Evolutionary conservation across 2,329 filamentous ascomycete genomes (phyloP).

Genomic region (Penicillium aurantiogriseum): DNA sequence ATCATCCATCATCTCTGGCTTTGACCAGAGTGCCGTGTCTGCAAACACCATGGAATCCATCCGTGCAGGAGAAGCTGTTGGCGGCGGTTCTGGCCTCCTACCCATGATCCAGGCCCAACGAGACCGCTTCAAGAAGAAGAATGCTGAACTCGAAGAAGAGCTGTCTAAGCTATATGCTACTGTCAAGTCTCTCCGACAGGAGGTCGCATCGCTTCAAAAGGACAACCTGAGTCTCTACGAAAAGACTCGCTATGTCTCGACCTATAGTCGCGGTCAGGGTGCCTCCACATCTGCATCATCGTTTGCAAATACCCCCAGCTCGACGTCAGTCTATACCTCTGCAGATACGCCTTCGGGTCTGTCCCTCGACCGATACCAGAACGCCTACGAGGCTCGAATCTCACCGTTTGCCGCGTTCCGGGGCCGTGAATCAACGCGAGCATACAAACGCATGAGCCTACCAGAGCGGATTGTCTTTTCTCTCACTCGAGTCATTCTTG

Average conservation of each 20-base stretch:
- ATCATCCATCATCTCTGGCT: conserved; percentile 97
- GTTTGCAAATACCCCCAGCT: conserved; percentile 67
- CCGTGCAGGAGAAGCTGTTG: conserved; percentile 65
- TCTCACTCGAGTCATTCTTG: conserved; percentile 84
- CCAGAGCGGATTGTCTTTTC: conserved; percentile 89
- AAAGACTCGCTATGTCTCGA: conserved; percentile 94
- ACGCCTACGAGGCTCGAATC: conserved; percentile 91
- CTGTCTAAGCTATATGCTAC: conserved; percentile 78
- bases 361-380: conserved; percentile 78
- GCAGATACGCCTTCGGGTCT: conserved; percentile 62
- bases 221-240: conserved; percentile 96
- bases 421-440: conserved; percentile 85
- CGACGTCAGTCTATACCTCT: conserved; percentile 64
- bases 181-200: conserved; percentile 82
- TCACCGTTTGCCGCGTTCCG: conserved; percentile 95
- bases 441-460: conserved; percentile 88
- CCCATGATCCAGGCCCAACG: conserved; percentile 98
- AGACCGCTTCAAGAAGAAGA: conserved; percentile 97
- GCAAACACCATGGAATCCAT: conserved; percentile 57
- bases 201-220: conserved; percentile 87
- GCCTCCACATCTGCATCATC: conserved; percentile 62
- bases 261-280: conserved; percentile 73
- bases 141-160: conserved; percentile 84
- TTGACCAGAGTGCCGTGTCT: conserved; percentile 64
- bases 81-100: conserved; percentile 80